Evolutionary conservation across 1,284 basidiomycete species (phyloP).

Genomic region (Blastosporella zonata): DNA sequence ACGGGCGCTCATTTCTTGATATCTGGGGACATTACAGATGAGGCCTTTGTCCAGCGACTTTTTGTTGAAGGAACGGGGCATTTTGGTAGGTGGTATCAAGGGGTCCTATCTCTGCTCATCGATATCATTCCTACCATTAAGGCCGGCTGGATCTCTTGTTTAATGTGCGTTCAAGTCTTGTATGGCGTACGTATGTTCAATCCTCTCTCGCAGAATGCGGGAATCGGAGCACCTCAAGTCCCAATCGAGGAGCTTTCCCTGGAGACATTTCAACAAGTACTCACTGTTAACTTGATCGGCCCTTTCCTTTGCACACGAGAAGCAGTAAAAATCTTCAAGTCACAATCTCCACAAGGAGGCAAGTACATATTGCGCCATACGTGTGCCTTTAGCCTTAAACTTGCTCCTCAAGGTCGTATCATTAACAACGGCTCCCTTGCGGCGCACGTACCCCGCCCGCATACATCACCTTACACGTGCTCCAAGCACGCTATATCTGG

Average conservation of each 20-base stretch:
- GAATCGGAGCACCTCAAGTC: constrained; percentile 46
- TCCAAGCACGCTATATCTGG: constrained; percentile 81
- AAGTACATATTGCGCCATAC: constrained; percentile 13
- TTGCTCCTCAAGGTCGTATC: constrained; percentile 51
- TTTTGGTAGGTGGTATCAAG: constrained; percentile 46
- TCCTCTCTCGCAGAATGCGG: constrained; percentile 53
- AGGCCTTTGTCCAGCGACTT: constrained; percentile 55
- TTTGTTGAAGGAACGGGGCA: constrained; percentile 53
- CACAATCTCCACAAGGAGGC: constrained; percentile 71
- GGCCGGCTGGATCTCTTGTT: constrained; percentile 76
- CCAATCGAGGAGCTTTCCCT: constrained; percentile 67
- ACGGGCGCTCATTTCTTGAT: constrained; percentile 38
- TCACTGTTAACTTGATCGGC: constrained; percentile 71
- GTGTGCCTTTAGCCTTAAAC: neutral
- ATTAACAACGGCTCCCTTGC: constrained; percentile 85
- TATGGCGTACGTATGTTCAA: neutral
- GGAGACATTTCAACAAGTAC: constrained; percentile 56
- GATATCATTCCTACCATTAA: constrained; percentile 22
- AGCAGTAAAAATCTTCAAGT: constrained; percentile 72
- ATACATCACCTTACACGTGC: constrained; percentile 65
- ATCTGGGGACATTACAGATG: constrained; percentile 62
- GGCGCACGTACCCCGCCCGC: constrained; percentile 69
- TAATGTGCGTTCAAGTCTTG: constrained; percentile 51
- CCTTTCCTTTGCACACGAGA: constrained; percentile 78
- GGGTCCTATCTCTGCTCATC: neutral